phyloP scores from a whole-genome alignment of 1,139 yeast species.

The Meyerozyma guilliermondii region DNA sequence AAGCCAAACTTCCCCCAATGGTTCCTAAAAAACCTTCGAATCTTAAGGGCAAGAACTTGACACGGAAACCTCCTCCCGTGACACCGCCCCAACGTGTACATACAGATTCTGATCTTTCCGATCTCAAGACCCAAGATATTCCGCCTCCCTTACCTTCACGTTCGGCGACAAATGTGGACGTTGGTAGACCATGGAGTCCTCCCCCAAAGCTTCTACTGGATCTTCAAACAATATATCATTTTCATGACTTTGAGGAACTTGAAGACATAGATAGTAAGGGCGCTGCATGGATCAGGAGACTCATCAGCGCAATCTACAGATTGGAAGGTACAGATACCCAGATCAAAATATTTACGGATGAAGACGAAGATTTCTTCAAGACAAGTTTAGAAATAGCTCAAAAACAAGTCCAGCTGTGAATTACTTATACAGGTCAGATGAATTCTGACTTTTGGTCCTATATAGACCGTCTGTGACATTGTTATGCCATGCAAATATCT shows the following conservation, averaged over 20 bases:
- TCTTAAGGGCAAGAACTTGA: constrained; percentile 20
- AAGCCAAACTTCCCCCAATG: constrained; percentile 30
- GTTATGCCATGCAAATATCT: constrained; percentile 1
- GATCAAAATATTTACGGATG: constrained; percentile 34
- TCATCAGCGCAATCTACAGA: constrained; percentile 28
- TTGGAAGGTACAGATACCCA: constrained; percentile 37
- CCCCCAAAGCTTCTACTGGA: constrained; percentile 6
- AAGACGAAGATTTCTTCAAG: constrained; percentile 28
- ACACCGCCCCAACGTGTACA: neutral
- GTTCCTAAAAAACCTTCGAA: constrained; percentile 34
- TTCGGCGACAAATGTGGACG: constrained; percentile 8
- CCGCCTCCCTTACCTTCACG: constrained; percentile 13
- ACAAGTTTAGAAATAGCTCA: constrained; percentile 6
- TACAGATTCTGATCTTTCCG: neutral
- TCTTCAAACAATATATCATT: constrained; percentile 20
- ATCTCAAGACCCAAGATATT: neutral
- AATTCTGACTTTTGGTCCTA: neutral
- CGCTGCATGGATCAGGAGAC: constrained; percentile 45
- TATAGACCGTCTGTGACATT: neutral
- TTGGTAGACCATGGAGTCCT: constrained; percentile 14
- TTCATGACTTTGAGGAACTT: constrained; percentile 27
- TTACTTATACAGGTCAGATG: neutral
- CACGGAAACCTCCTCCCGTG: constrained; percentile 2
- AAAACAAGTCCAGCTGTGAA: constrained; percentile 1
- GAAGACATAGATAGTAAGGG: constrained; percentile 43